A percentile compares a stretch with the other conserved stretches of the same genome.
These are phyloP conservation scores for Hyphopichia burtonii DNA, from an alignment of 1,139 yeast species.

Conservation along the genomic window DNA sequence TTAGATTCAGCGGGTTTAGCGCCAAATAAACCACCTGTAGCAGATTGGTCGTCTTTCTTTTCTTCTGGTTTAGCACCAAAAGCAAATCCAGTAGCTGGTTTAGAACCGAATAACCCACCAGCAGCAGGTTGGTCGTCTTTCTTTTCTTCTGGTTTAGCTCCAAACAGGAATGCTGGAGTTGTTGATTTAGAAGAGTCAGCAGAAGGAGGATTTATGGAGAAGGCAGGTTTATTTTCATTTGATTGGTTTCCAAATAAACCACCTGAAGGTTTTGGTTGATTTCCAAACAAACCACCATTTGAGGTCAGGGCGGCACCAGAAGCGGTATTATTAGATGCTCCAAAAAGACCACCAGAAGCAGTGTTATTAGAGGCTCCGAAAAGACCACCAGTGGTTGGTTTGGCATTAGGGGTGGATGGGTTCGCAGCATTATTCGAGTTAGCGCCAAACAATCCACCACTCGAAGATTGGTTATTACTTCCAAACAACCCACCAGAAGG, in stretches of 20 bases:
- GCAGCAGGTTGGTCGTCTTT: constrained; percentile 14
- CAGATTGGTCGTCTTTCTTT: constrained; percentile 12
- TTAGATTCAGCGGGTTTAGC: constrained; percentile 17
- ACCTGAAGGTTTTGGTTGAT: background rate
- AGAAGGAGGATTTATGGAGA: too few relatives aligned
- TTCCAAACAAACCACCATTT: background rate
- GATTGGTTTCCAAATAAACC: background rate
- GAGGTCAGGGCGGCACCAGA: background rate
- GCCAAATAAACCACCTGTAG: constrained; percentile 21
- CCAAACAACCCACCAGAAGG: constrained; percentile 1
- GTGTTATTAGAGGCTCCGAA: background rate
- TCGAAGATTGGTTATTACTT: background rate
- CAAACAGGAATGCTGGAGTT: constrained; percentile 8
- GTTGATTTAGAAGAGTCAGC: too few relatives aligned
- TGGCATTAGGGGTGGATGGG: background rate
- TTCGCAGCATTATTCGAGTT: too few relatives aligned
- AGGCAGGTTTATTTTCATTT: background rate
- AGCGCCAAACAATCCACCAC: background rate
- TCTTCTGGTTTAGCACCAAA: constrained; percentile 19
- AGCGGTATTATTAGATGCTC: background rate
- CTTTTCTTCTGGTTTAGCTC: constrained; percentile 8
- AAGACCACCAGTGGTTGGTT: background rate
- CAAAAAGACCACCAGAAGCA: background rate
- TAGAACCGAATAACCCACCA: constrained; percentile 8
- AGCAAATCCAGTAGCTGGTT: constrained; percentile 14